These are phyloP conservation scores for Aspergillus eucalypticola DNA, from an alignment of 2,329 filamentous ascomycete species.

Conservation along the genomic window DNA sequence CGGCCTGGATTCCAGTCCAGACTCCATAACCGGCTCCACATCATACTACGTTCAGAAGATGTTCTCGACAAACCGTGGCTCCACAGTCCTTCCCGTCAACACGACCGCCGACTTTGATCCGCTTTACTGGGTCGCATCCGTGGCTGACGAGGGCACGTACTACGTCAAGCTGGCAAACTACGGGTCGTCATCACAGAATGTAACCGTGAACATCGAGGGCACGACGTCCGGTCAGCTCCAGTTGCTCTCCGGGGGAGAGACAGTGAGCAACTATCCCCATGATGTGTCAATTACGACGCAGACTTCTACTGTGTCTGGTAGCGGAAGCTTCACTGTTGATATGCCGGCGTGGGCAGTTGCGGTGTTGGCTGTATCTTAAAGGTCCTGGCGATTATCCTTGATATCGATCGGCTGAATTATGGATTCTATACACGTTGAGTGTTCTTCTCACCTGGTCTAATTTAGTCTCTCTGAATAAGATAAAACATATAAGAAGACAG, in stretches of 20 bases:
- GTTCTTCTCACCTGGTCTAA: too few relatives aligned
- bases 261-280: not conserved
- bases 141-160: constrained; percentile 19
- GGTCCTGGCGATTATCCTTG: too few relatives aligned
- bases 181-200: constrained; percentile 11
- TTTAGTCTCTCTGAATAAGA: too few relatives aligned
- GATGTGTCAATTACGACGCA: not conserved
- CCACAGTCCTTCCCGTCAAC: constrained; percentile 31
- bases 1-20: constrained; percentile 24
- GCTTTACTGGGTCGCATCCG: constrained; percentile 38
- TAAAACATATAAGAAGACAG: too few relatives aligned
- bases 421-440: too few relatives aligned
- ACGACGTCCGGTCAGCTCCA: not conserved
- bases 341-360: not conserved
- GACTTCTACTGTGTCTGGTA: not conserved
- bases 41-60: constrained; percentile 41
- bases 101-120: constrained; percentile 31
- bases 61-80: constrained; percentile 36
- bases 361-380: not conserved
- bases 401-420: too few relatives aligned
- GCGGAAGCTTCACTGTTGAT: not conserved
- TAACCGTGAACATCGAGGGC: not conserved
- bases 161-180: constrained; percentile 38
- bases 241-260: not conserved
- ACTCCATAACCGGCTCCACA: constrained; percentile 32